These are phyloP conservation scores for Dactylellina drechsleri DNA, from an alignment of 2,329 filamentous ascomycete species.

Conservation along the genomic window DNA sequence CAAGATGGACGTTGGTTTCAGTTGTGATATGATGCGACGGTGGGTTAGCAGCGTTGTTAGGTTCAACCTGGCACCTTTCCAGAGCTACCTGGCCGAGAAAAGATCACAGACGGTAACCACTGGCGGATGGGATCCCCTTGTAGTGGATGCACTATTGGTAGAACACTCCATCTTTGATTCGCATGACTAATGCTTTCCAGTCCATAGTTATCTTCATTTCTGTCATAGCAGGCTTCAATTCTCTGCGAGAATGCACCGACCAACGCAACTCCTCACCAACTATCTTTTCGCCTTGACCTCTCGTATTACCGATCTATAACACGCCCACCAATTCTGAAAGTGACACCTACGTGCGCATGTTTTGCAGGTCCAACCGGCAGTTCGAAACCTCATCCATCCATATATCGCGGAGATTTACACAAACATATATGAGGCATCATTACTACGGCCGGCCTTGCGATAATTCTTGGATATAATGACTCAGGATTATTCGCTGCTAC, in stretches of 20 bases:
- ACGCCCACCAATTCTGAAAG: constrained; percentile 10
- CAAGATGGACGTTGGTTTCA: constrained; percentile 38
- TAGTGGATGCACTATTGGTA: constrained; percentile 15
- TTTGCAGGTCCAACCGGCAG: constrained; percentile 53
- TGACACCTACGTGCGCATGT: constrained; percentile 50
- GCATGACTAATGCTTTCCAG: constrained; percentile 30
- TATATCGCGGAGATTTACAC: constrained; percentile 30
- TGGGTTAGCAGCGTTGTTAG: constrained; percentile 24
- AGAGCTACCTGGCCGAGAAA: constrained; percentile 16
- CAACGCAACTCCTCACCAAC: constrained; percentile 17
- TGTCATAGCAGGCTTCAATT: constrained; percentile 31
- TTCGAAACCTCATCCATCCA: constrained; percentile 25
- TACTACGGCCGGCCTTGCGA: constrained; percentile 28
- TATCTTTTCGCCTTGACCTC: constrained; percentile 11
- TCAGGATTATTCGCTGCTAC: constrained; percentile 14
- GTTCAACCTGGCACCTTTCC: constrained; percentile 19
- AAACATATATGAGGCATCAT: neutral
- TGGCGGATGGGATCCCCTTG: constrained; percentile 22
- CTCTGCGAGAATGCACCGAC: constrained; percentile 15
- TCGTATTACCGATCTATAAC: neutral
- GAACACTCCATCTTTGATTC: constrained; percentile 51
- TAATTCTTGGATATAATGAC: constrained; percentile 14
- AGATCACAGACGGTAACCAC: constrained; percentile 10
- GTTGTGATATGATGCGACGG: constrained; percentile 24
- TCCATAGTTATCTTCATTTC: constrained; percentile 26